phyloP scores from a whole-genome alignment of 2,329 filamentous ascomycete species.

The Colletotrichum sp. region DNA sequence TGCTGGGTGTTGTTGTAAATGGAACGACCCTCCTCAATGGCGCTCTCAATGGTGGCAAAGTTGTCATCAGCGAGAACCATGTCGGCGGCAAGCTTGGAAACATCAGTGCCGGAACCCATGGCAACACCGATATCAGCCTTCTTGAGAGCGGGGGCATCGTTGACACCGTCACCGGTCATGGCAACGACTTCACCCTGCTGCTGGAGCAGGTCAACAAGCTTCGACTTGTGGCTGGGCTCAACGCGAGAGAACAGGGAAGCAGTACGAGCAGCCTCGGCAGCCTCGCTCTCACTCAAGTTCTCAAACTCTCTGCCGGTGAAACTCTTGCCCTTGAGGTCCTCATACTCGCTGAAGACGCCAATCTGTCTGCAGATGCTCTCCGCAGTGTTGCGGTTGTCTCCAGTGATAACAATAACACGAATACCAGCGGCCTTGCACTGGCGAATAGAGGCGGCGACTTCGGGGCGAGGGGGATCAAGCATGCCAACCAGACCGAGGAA shows the following conservation, averaged over 20 bases:
- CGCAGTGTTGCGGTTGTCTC: slow-evolving; percentile 96
- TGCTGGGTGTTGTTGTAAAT: slow-evolving; percentile 99
- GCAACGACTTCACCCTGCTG: slow-evolving; percentile 92
- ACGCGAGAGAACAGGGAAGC: slow-evolving; percentile 96
- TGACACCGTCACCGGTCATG: slow-evolving; percentile 99
- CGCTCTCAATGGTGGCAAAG: slow-evolving; percentile 95
- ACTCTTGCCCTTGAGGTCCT: slow-evolving; percentile 89
- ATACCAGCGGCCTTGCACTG: slow-evolving; percentile 95
- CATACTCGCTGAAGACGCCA: slow-evolving; percentile 82
- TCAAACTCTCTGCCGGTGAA: slow-evolving; percentile 97
- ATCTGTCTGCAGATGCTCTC: slow-evolving; percentile 98
- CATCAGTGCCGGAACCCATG: slow-evolving; percentile 97
- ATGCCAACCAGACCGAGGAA: slow-evolving; percentile 93
- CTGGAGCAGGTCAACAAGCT: slow-evolving; percentile 94
- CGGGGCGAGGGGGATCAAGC: slow-evolving; percentile 93
- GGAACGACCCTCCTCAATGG: slow-evolving; percentile 94
- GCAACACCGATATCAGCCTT: slow-evolving; percentile 99
- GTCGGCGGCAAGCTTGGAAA: slow-evolving; percentile 93
- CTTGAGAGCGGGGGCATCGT: slow-evolving; percentile 96
- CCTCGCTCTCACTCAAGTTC: slow-evolving; percentile 75
- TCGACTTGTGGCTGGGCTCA: slow-evolving; percentile 96
- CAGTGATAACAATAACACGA: slow-evolving; percentile 96
- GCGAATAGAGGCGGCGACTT: slow-evolving; percentile 83
- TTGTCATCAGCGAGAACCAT: slow-evolving; percentile 99
- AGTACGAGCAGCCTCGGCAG: slow-evolving; percentile 81